These are phyloP conservation scores for Penicillium aurantiogriseum DNA, from an alignment of 2,329 filamentous ascomycete genomes.

Conservation along the genomic window DNA sequence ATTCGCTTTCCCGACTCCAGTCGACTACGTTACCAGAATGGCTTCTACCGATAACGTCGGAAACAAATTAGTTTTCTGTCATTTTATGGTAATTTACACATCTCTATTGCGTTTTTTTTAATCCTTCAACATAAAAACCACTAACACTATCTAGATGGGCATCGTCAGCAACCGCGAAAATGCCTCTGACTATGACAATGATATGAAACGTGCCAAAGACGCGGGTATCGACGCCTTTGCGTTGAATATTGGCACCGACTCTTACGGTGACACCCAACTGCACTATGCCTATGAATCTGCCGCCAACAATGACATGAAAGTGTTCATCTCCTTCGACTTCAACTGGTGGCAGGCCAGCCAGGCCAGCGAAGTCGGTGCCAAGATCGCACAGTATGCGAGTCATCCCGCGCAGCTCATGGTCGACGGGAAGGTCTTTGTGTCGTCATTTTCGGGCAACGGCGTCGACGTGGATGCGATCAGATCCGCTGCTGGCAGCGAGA, in stretches of 20 bases:
- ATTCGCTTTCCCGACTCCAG: constrained; percentile 16
- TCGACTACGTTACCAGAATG: neutral
- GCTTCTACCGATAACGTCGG: neutral
- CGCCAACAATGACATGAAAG: constrained; percentile 49
- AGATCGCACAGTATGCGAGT: constrained; percentile 48
- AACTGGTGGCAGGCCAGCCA: constrained; percentile 47
- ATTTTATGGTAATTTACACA: constrained; percentile 42
- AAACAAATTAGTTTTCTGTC: constrained; percentile 43
- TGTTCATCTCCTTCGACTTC: constrained; percentile 60
- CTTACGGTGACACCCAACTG: constrained; percentile 48
- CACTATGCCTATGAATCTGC: constrained; percentile 52
- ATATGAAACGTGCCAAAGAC: constrained; percentile 48
- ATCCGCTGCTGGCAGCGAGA: constrained; percentile 43
- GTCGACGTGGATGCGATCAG: constrained; percentile 46
- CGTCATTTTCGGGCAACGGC: constrained; percentile 53
- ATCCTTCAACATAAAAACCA: neutral
- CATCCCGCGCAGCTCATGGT: constrained; percentile 50
- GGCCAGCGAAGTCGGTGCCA: constrained; percentile 44
- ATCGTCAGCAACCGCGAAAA: constrained; percentile 46
- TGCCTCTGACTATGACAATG: constrained; percentile 48
- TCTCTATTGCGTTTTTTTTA: neutral
- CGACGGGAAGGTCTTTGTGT: constrained; percentile 53
- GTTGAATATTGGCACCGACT: constrained; percentile 51
- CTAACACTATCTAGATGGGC: constrained; percentile 39
- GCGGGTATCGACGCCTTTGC: constrained; percentile 51